Evolutionary conservation across 2,329 filamentous ascomycete species (phyloP).

Genomic region (Xylaria sp.): DNA sequence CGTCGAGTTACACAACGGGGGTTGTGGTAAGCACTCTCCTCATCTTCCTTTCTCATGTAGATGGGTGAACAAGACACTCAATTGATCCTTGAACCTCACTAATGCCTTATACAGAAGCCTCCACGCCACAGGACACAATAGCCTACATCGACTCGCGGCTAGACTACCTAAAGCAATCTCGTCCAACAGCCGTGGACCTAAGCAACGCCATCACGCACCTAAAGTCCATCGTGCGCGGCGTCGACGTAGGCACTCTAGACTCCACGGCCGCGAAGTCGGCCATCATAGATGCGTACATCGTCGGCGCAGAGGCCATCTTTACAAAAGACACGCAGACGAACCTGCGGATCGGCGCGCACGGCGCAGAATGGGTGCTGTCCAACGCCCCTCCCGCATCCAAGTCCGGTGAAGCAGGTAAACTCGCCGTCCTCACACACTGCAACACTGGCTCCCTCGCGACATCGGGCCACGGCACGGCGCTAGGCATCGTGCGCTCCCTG

Average conservation of each 20-base stretch:
- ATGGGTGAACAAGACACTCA: neutral
- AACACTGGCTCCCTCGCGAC: slow-evolving; percentile 98
- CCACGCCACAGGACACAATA: slow-evolving; percentile 66
- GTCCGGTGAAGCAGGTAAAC: slow-evolving; percentile 55
- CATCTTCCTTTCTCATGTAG: neutral
- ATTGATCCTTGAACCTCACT: neutral
- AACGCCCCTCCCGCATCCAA: slow-evolving; percentile 58
- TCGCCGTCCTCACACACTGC: slow-evolving; percentile 96
- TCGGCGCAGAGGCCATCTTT: slow-evolving; percentile 86
- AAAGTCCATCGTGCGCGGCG: slow-evolving; percentile 68
- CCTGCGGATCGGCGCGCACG: slow-evolving; percentile 81
- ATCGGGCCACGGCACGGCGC: slow-evolving; percentile 94
- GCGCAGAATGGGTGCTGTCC: slow-evolving; percentile 81
- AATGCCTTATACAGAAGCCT: slow-evolving; percentile 47
- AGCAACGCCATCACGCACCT: slow-evolving; percentile 88
- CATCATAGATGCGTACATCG: slow-evolving; percentile 77
- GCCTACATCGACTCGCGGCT: slow-evolving; percentile 79
- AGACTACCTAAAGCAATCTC: slow-evolving; percentile 86
- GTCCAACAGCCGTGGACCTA: slow-evolving; percentile 94
- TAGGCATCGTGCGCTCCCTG: slow-evolving; percentile 91
- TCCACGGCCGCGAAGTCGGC: slow-evolving; percentile 57
- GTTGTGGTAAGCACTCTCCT: slow-evolving; percentile 51
- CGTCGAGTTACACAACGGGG: slow-evolving; percentile 77
- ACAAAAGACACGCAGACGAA: slow-evolving; percentile 89
- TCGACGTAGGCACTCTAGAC: slow-evolving; percentile 53